These are phyloP conservation scores for Nelumbo lutea DNA, from an alignment of 164 flowering plant species.

Conservation along the genomic window DNA sequence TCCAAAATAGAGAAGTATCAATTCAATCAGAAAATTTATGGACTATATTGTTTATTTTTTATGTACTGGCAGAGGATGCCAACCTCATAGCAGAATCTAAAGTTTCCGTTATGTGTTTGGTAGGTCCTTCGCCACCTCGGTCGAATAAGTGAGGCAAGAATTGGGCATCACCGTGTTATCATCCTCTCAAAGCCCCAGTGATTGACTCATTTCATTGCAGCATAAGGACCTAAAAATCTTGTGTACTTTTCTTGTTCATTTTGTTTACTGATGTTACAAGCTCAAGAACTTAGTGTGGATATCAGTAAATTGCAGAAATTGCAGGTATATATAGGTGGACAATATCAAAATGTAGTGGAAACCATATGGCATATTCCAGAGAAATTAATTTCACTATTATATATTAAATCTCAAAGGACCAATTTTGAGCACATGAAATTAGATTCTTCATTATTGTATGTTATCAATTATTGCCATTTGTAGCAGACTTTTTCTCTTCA, in stretches of 20 bases:
- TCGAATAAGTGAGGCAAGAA: slow-evolving; percentile 75
- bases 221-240: not conserved
- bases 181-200: slow-evolving; percentile 63
- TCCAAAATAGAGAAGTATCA: not conserved
- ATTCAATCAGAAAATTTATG: not conserved
- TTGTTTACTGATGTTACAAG: not conserved
- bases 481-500: not conserved
- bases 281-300: not conserved
- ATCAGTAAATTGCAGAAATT: not conserved
- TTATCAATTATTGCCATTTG: not conserved
- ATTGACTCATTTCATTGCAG: not conserved
- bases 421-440: not conserved
- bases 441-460: not conserved
- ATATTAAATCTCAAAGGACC: not conserved
- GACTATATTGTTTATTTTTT: not conserved
- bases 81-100: not conserved
- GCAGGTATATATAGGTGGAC: not conserved
- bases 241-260: not conserved
- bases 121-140: slow-evolving; percentile 96
- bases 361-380: not conserved
- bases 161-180: slow-evolving; percentile 82
- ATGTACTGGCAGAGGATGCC: not conserved
- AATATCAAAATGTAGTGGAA: not conserved
- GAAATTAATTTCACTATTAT: not conserved
- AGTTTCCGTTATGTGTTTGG: not conserved